Evolutionary conservation across 164 flowering plant species (phyloP).

Genomic region (Tetracentron sinense): DNA sequence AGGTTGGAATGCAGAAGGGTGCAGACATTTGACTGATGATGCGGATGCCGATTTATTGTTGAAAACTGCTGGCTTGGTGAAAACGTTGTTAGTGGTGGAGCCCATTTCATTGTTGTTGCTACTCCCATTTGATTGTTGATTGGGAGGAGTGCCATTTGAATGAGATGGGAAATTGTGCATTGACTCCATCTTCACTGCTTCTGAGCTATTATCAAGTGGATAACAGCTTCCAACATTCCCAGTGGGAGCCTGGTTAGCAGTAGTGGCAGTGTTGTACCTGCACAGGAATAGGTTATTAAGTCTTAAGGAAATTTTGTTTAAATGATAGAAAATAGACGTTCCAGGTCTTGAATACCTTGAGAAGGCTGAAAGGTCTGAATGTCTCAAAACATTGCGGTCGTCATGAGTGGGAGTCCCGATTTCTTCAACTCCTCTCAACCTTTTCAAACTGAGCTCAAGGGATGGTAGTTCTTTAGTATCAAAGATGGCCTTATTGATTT

Average conservation of each 20-base stretch:
- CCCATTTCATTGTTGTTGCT: conserved; percentile 52
- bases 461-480: conserved; percentile 39
- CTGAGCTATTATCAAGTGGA: conserved; percentile 51
- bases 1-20: conserved; percentile 44
- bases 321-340: background rate
- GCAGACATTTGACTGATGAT: conserved; percentile 33
- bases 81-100: conserved; percentile 35
- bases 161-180: conserved; percentile 29
- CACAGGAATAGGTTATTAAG: conserved; percentile 19
- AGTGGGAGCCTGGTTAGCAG: conserved; percentile 46
- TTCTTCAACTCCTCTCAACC: conserved; percentile 37
- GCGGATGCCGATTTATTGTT: conserved; percentile 37
- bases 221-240: conserved; percentile 64
- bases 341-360: conserved; percentile 46
- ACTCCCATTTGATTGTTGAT: conserved; percentile 51
- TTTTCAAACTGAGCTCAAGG: conserved; percentile 50
- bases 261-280: conserved; percentile 60
- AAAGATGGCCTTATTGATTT: conserved; percentile 21
- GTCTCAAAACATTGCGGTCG: conserved; percentile 53
- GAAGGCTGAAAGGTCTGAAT: conserved; percentile 72
- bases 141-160: conserved; percentile 30
- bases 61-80: conserved; percentile 33
- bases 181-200: conserved; percentile 38
- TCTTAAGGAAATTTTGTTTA: no score
- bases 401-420: conserved; percentile 23